A percentile compares a stretch with the other conserved stretches of the same genome.
phyloP scores from a whole-genome alignment of 345 rosid genomes.

The Lagerstroemia speciosa region DNA sequence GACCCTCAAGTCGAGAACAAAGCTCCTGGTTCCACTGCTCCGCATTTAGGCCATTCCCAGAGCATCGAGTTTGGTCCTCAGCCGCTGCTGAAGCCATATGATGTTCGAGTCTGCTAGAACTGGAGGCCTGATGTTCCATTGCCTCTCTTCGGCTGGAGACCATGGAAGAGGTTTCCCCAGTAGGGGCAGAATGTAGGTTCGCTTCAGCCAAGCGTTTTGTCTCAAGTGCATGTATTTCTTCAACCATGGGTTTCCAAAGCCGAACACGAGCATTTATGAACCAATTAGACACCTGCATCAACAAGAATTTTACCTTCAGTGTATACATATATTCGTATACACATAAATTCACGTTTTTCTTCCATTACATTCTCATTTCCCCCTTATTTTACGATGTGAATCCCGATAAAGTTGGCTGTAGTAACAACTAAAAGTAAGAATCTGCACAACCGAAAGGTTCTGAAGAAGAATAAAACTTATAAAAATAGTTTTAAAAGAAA shows the following conservation, averaged over 20 bases:
- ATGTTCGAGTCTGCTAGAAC: slow-evolving; percentile 9
- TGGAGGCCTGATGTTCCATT: slow-evolving; percentile 4
- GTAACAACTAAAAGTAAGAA: no score
- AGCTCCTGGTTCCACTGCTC: slow-evolving; percentile 36
- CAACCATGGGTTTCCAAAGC: slow-evolving; percentile 13
- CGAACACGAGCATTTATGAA: slow-evolving; percentile 13
- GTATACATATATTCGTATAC: neutral
- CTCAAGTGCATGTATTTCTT: slow-evolving; percentile 9
- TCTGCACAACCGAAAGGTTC: no score
- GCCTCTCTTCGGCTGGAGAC: slow-evolving; percentile 10
- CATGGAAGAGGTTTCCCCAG: slow-evolving; percentile 11
- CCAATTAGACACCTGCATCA: slow-evolving; percentile 10
- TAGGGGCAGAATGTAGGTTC: neutral
- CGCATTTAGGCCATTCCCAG: slow-evolving; percentile 3
- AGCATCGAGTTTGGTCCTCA: slow-evolving; percentile 17
- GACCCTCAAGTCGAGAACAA: slow-evolving; percentile 29
- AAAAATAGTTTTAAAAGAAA: no score
- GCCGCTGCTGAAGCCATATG: neutral
- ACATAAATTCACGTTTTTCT: neutral
- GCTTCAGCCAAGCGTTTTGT: slow-evolving; percentile 3
- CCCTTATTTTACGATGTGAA: neutral
- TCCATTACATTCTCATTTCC: neutral
- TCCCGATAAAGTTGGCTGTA: no score
- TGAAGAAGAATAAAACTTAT: no score
- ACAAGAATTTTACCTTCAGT: no score